Base-by-base conservation (phyloP, 2,329 filamentous ascomycete species). In the Lanzia echinophila region DNA sequence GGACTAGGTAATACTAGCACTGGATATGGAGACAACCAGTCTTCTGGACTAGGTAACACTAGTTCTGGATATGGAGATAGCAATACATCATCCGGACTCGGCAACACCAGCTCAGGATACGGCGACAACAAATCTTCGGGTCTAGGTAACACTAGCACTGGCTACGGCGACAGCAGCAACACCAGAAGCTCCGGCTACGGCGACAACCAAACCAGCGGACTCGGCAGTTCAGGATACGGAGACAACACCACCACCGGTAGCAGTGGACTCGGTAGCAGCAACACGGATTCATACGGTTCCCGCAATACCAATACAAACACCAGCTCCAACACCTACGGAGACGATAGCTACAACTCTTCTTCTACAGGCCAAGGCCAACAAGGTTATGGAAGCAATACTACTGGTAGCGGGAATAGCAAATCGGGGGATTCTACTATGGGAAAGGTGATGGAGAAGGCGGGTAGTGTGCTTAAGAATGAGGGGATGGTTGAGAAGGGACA, bases 391-490 rank as follows among this genome's bases (percentile, higher is more conserved):
- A n/a, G n/a, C n/a, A n/a, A n/a, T n/a, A n/a, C n/a, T n/a, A n/a
- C 55, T 64, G 57, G n/a, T n/a, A 61, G 49, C 44, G 63, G 62
- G 49, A 62, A 61, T 44, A 63, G 51, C 22, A 58, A 58, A 45
- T 56, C 53, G 15, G 58, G 54, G 41, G 52, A 57, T 45, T 55
- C 50, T 47, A 74, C 73, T 15, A 50, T 79, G 20, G 80, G 80
- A 45, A 82, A 79, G 69, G 54, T 83, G 22, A 70, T 83, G 67
- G 78, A 84, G 69, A 83, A 81, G 72, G 76, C 74, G 6, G 79
- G 79, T 8, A 66, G 68, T 12, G 61, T 77, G 47, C 60, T 84
- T 57, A 68, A 75, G 51, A 79, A 72, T 60, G 70, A 75, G 15
- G 70, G 68, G 42, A 54, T 82, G 12, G 70, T 70, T 52, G 67